Evolutionary conservation across 768 basidiomycete species (phyloP), one percentile per base, ranked within the genome.

Genomic region (Trametes villosa): DNA sequence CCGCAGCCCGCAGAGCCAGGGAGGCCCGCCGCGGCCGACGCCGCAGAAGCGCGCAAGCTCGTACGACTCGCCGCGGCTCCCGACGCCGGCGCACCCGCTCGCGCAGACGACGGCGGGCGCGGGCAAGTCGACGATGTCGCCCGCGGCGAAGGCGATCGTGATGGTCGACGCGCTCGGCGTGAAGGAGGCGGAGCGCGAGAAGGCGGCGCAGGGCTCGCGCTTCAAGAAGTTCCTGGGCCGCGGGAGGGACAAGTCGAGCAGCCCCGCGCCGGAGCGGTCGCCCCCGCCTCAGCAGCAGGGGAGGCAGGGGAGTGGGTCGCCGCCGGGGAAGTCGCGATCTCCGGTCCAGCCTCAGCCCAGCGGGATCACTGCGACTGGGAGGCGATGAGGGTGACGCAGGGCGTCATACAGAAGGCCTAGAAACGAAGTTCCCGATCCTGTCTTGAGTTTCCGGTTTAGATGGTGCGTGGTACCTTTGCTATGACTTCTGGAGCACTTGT

Each of bases 61-160:
- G 18, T 67, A 69, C 46, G n/a, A n/a, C n/a, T n/a, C n/a, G n/a
- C 63, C 76, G 66, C 18, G 70, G 66, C 29, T 63, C 48, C 63
- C 53, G 45, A 52, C 59, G 46, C 36, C 5, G 36, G 24, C 53
- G 54, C 49, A 60, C 30, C 18, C 46, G 54, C 46, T 68, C 34
- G 56, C 53, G 53, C 55, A 62, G 47, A 64, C 61, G 51, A 59
- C 30, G 12, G 12, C 63, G 11, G 60, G 62, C 41, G 60, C 57
- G 31, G 57, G 63, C 41, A 64, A 64, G 48, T 68, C 71, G 22
- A 72, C 74, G 33, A 75, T 77, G 71, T 77, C 83, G 7, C 69
- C 83, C 20, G 74, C 82, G n/a, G 83, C 85, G 31, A 89, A 86
- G 68, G 81, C 86, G 9, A 84, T 88, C 53, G 85, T 81, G 7